Evolutionary conservation across 2,329 filamentous ascomycete species (phyloP).

Genomic region (Sclerotinia subarctica): DNA sequence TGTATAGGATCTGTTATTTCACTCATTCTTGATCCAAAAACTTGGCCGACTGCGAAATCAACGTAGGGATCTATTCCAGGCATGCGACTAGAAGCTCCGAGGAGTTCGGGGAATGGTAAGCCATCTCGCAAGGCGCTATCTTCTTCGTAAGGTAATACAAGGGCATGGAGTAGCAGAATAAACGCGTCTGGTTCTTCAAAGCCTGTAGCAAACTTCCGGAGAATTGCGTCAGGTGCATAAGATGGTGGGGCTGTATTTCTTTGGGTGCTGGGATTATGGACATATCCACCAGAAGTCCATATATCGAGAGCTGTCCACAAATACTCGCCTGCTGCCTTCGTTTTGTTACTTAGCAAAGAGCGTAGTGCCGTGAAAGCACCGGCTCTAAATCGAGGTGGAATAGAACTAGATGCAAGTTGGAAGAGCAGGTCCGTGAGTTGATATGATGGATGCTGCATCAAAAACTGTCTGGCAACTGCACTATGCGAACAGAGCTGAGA

Average conservation of each 20-base stretch:
- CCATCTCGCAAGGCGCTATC: slow-evolving; percentile 65
- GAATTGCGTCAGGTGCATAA: slow-evolving; percentile 60
- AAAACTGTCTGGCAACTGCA: slow-evolving; percentile 65
- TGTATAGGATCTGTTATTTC: slow-evolving; percentile 67
- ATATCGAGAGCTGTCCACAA: slow-evolving; percentile 81
- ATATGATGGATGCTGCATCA: slow-evolving; percentile 63
- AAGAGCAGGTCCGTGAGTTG: slow-evolving; percentile 72
- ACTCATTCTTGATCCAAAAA: slow-evolving; percentile 58
- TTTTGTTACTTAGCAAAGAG: slow-evolving; percentile 73
- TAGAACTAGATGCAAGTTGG: slow-evolving; percentile 71
- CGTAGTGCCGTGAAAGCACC: slow-evolving; percentile 78
- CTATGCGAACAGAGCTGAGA: slow-evolving; percentile 78
- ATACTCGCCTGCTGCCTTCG: slow-evolving; percentile 59
- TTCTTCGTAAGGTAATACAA: slow-evolving; percentile 64
- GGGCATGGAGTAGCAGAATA: slow-evolving; percentile 68
- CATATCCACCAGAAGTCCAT: slow-evolving; percentile 67
- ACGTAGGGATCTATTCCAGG: slow-evolving; percentile 90
- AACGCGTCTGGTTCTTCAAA: slow-evolving; percentile 88
- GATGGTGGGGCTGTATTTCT: slow-evolving; percentile 35
- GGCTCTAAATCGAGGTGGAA: slow-evolving; percentile 74
- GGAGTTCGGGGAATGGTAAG: slow-evolving; percentile 80
- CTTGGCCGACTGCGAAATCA: slow-evolving; percentile 80
- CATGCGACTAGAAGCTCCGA: slow-evolving; percentile 74
- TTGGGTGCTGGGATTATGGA: slow-evolving; percentile 43
- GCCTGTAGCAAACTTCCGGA: slow-evolving; percentile 70